Conservation (phyloP, 306 rosid species). For the Vicia villosa region DNA sequence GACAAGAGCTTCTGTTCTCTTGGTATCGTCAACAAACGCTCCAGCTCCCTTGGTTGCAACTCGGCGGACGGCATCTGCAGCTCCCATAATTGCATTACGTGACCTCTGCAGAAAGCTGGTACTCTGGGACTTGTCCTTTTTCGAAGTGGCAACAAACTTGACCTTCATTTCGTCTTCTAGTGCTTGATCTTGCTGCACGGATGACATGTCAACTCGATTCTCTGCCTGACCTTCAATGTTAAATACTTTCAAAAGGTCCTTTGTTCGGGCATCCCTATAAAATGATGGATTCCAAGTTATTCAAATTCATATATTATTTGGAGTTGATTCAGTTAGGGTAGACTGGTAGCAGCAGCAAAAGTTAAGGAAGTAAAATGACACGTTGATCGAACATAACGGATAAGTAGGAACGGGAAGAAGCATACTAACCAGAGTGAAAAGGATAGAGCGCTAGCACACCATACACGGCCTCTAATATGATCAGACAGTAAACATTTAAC, state of each 20-base stretch:
- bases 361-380: neutral
- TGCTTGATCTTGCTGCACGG: conserved; percentile 78
- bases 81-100: conserved; percentile 92
- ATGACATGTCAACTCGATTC: conserved; percentile 77
- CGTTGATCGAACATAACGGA: neutral
- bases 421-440: conserved; percentile 80
- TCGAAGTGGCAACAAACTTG: conserved; percentile 70
- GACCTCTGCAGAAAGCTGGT: conserved; percentile 80
- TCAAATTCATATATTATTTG: neutral
- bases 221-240: conserved; percentile 88
- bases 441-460: conserved; percentile 77
- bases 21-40: conserved; percentile 82
- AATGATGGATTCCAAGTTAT: conserved; percentile 29
- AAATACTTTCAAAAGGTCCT: conserved; percentile 89
- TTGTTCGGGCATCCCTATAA: conserved; percentile 89
- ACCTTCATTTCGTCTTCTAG: conserved; percentile 84
- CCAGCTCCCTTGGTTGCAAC: conserved; percentile 96
- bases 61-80: conserved; percentile 96
- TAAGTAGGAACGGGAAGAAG: conserved; percentile 1
- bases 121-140: conserved; percentile 89
- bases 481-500: conserved; percentile 79
- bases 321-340: neutral
- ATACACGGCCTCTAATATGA: conserved; percentile 69
- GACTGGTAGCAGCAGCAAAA: neutral
- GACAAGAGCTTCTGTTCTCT: conserved; percentile 78